phyloP scores from a whole-genome alignment of 495 filamentous ascomycete species.

The Penicillium daleae region DNA sequence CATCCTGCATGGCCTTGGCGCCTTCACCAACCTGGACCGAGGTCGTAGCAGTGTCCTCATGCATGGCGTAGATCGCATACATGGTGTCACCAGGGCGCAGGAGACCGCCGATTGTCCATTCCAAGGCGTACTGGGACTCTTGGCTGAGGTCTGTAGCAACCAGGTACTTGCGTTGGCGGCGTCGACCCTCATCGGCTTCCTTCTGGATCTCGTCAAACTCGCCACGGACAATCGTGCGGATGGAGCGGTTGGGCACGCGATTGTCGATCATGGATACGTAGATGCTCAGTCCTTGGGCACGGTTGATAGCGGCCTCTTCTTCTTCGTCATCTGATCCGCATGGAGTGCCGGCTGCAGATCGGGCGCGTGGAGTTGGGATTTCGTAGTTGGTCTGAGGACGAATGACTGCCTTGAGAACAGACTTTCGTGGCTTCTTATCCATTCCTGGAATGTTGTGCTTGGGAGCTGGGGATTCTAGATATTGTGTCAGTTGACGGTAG shows the following conservation, averaged over 20 bases:
- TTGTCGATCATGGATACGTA: constrained; percentile 74
- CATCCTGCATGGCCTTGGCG: constrained; percentile 70
- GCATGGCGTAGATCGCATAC: constrained; percentile 85
- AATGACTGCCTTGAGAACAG: constrained; percentile 60
- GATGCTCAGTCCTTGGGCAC: constrained; percentile 82
- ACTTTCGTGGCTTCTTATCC: constrained; percentile 41
- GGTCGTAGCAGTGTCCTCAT: constrained; percentile 66
- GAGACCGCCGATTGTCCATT: constrained; percentile 97
- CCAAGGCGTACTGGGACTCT: constrained; percentile 90
- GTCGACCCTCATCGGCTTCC: constrained; percentile 71
- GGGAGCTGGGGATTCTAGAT: constrained; percentile 12
- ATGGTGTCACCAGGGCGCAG: constrained; percentile 93
- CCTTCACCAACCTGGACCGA: constrained; percentile 59
- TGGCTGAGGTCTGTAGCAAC: constrained; percentile 92
- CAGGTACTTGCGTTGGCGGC: constrained; percentile 82
- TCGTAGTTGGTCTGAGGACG: constrained; percentile 86
- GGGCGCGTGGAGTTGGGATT: constrained; percentile 40
- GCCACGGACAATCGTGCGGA: constrained; percentile 87
- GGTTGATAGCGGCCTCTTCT: constrained; percentile 79
- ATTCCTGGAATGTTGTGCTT: constrained; percentile 8
- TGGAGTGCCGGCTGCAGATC: constrained; percentile 74
- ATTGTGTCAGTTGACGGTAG: neutral
- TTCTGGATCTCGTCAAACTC: constrained; percentile 74
- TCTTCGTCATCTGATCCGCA: constrained; percentile 85
- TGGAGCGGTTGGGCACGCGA: constrained; percentile 76